phyloP scores from a whole-genome alignment of 2,329 filamentous ascomycete species.

The Cryphonectria japonica region DNA sequence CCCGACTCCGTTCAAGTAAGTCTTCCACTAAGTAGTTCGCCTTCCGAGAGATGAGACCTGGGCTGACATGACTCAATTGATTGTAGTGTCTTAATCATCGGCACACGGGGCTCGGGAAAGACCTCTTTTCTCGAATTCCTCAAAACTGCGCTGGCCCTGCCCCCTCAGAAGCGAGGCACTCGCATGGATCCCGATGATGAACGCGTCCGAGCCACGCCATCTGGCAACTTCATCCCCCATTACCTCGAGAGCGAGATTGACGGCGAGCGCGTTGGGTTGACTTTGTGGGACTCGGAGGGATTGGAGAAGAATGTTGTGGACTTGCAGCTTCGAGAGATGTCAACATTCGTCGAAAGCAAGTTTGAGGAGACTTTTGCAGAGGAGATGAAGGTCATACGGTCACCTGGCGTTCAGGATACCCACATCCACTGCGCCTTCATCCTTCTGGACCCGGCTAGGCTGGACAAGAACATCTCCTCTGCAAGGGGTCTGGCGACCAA shows the following conservation, averaged over 20 bases:
- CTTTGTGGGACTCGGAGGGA: slow-evolving; percentile 94
- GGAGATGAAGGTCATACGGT: slow-evolving; percentile 95
- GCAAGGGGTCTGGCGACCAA: slow-evolving; percentile 59
- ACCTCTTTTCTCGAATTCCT: slow-evolving; percentile 97
- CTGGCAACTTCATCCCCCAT: slow-evolving; percentile 79
- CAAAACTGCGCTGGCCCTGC: slow-evolving; percentile 80
- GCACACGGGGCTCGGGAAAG: slow-evolving; percentile 86
- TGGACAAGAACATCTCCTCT: slow-evolving; percentile 80
- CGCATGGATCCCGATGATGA: slow-evolving; percentile 63
- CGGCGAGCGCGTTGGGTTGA: slow-evolving; percentile 86
- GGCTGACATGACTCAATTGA: slow-evolving; percentile 10
- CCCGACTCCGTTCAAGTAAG: slow-evolving; percentile 97
- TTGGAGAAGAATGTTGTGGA: slow-evolving; percentile 95
- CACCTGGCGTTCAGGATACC: slow-evolving; percentile 90
- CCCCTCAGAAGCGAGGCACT: slow-evolving; percentile 73
- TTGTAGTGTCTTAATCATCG: slow-evolving; percentile 85
- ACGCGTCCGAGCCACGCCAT: slow-evolving; percentile 54
- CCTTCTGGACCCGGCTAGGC: slow-evolving; percentile 81
- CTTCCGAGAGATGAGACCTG: slow-evolving; percentile 1
- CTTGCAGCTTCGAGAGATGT: slow-evolving; percentile 89
- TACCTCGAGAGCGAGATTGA: slow-evolving; percentile 96
- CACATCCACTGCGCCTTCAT: slow-evolving; percentile 97
- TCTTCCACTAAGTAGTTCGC: slow-evolving; percentile 31
- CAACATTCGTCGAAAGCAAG: slow-evolving; percentile 92
- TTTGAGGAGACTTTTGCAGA: slow-evolving; percentile 98